phyloP scores from a whole-genome alignment of 495 filamentous ascomycete species.

The Parmelia sp. region DNA sequence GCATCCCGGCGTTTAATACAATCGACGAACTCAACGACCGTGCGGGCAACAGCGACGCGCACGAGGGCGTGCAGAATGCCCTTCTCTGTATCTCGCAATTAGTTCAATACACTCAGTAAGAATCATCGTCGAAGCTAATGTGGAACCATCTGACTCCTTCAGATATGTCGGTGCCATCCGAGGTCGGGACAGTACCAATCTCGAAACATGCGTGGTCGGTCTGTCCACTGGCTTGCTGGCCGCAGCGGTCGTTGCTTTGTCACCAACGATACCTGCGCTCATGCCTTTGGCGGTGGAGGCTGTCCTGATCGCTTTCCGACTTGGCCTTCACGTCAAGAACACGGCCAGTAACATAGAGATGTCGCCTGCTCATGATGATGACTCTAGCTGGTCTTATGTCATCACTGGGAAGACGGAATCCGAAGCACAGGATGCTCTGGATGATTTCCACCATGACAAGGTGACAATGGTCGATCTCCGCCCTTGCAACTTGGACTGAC shows the following conservation, averaged over 20 bases:
- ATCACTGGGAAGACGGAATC: conserved; percentile 40
- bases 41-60: conserved; percentile 51
- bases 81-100: conserved; percentile 66
- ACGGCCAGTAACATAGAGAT: conserved; percentile 37
- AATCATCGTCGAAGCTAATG: conserved; percentile 16
- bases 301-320: conserved; percentile 66
- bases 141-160: conserved; percentile 32
- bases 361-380: conserved; percentile 45
- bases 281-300: conserved; percentile 62
- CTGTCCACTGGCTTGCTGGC: conserved; percentile 71
- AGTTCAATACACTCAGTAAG: conserved; percentile 71
- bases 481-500: background rate
- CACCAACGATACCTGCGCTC: conserved; percentile 60
- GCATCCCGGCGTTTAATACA: conserved; percentile 62
- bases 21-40: conserved; percentile 64
- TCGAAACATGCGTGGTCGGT: conserved; percentile 50
- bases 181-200: conserved; percentile 35
- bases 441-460: conserved; percentile 45
- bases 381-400: conserved; percentile 52
- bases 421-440: conserved; percentile 41
- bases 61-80: conserved; percentile 56
- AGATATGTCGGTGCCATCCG: conserved; percentile 51
- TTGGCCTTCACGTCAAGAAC: conserved; percentile 51
- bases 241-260: conserved; percentile 61
- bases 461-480: conserved; percentile 29